Percentiles rank a stretch among this genome's conserved stretches.
phyloP scores from a whole-genome alignment of 2,329 filamentous ascomycete genomes.

The Stagonosporopsis tanaceti region DNA sequence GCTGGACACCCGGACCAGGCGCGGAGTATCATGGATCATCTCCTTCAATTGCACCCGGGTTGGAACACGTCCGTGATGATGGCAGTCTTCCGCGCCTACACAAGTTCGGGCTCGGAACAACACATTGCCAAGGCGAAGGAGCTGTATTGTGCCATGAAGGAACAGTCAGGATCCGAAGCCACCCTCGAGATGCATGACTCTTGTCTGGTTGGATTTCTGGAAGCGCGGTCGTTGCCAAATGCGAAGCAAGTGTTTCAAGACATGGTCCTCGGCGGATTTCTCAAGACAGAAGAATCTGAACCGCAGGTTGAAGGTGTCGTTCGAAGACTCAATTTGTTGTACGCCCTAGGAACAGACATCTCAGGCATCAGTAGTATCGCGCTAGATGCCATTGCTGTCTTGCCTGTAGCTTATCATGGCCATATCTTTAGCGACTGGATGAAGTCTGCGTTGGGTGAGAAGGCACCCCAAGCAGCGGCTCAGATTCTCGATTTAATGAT shows the following conservation, averaged over 20 bases:
- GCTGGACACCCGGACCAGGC: constrained; percentile 67
- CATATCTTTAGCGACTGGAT: constrained; percentile 91
- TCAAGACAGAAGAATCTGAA: constrained; percentile 52
- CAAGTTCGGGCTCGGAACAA: constrained; percentile 54
- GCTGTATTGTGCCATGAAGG: constrained; percentile 64
- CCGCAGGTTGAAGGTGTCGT: constrained; percentile 30
- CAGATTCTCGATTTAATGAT: constrained; percentile 80
- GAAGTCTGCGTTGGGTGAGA: constrained; percentile 78
- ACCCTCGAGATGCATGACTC: constrained; percentile 79
- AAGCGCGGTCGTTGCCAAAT: constrained; percentile 68
- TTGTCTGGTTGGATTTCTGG: constrained; percentile 74
- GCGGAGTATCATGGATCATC: constrained; percentile 62
- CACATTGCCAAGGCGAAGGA: constrained; percentile 60
- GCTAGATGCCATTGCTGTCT: constrained; percentile 55
- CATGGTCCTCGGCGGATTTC: constrained; percentile 73
- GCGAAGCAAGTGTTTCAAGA: constrained; percentile 83
- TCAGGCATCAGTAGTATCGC: constrained; percentile 40
- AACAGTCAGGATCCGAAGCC: constrained; percentile 66
- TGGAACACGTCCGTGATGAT: constrained; percentile 67
- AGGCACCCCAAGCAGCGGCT: constrained; percentile 67
- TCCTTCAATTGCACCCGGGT: constrained; percentile 58
- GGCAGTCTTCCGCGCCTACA: constrained; percentile 74
- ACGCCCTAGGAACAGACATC: constrained; percentile 40
- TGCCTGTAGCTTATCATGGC: constrained; percentile 69
- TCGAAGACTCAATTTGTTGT: constrained; percentile 38